phyloP scores from a whole-genome alignment of 164 flowering plant species.

The Taxillus chinensis region DNA sequence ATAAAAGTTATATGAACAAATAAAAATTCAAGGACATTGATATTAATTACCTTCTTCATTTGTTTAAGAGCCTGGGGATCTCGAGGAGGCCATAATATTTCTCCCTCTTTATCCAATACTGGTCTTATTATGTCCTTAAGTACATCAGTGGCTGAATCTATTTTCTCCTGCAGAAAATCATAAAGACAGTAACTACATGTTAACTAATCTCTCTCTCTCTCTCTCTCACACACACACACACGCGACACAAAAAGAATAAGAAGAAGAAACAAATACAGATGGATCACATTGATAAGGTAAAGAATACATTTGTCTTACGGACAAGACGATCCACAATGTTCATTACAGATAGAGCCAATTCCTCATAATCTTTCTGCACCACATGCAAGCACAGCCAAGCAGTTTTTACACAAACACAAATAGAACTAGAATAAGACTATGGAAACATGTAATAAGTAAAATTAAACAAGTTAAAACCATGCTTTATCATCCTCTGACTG shows the following conservation, averaged over 20 bases:
- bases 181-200: neutral
- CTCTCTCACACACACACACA: neutral
- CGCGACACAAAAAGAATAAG: slow-evolving; percentile 5
- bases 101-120: slow-evolving; percentile 60
- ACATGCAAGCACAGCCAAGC: slow-evolving; percentile 6
- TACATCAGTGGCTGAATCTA: slow-evolving; percentile 87
- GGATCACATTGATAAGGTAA: neutral
- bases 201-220: no score
- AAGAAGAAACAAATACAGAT: neutral
- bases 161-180: slow-evolving; percentile 60
- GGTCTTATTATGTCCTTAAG: slow-evolving; percentile 67
- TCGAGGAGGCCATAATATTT: slow-evolving; percentile 86
- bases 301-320: slow-evolving; percentile 62
- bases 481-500: slow-evolving; percentile 97
- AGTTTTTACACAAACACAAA: slow-evolving; percentile 1
- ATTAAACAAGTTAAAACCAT: slow-evolving; percentile 44
- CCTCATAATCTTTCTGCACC: slow-evolving; percentile 89
- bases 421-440: neutral
- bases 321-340: slow-evolving; percentile 72
- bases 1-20: no score
- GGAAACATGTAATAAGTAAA: slow-evolving; percentile 12
- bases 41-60: slow-evolving; percentile 64
- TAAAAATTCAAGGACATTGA: no score
- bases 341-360: slow-evolving; percentile 74
- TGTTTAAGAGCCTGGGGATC: slow-evolving; percentile 60